Evolutionary conservation across 257 asterid species (phyloP).

Genomic region (Solanum peruvianum): DNA sequence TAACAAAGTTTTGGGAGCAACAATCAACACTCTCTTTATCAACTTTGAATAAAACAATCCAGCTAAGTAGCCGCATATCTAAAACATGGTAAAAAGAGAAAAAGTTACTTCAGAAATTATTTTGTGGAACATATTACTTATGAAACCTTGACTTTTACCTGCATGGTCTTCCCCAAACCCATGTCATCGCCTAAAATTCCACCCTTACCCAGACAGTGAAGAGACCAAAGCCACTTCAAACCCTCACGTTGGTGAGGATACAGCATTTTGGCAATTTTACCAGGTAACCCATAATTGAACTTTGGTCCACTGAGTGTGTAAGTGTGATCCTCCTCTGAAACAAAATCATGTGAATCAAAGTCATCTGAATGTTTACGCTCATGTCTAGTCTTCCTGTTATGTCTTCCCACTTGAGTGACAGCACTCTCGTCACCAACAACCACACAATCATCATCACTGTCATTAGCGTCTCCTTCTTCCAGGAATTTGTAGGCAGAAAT

Average conservation of each 20-base stretch:
- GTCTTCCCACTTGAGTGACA: slow-evolving; percentile 19
- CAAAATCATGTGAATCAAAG: slow-evolving; percentile 27
- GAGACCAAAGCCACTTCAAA: slow-evolving; percentile 94
- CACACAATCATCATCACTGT: slow-evolving; percentile 24
- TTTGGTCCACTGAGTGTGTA: slow-evolving; percentile 43
- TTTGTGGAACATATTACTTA: background rate
- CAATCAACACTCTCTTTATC: slow-evolving; percentile 64
- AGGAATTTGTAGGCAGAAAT: slow-evolving; percentile 16
- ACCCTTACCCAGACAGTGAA: slow-evolving; percentile 83
- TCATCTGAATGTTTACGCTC: slow-evolving; percentile 29
- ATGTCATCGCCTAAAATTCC: slow-evolving; percentile 94
- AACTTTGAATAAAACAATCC: slow-evolving; percentile 73
- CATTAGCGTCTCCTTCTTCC: background rate
- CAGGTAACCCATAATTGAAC: slow-evolving; percentile 36
- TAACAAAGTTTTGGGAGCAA: slow-evolving; percentile 85
- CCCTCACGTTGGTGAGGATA: slow-evolving; percentile 95
- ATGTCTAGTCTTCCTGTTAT: slow-evolving; percentile 25
- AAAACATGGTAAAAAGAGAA: slow-evolving; percentile 2
- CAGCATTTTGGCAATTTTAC: slow-evolving; percentile 60
- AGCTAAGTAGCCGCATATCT: slow-evolving; percentile 80
- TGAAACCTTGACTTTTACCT: slow-evolving; percentile 31
- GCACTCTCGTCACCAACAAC: slow-evolving; percentile 19
- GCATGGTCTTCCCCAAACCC: slow-evolving; percentile 99
- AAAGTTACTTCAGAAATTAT: background rate
- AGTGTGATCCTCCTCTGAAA: slow-evolving; percentile 9